Evolutionary conservation across 2,329 filamentous ascomycete genomes (phyloP).

Genomic region (Lasiodiplodia gonubiensis): DNA sequence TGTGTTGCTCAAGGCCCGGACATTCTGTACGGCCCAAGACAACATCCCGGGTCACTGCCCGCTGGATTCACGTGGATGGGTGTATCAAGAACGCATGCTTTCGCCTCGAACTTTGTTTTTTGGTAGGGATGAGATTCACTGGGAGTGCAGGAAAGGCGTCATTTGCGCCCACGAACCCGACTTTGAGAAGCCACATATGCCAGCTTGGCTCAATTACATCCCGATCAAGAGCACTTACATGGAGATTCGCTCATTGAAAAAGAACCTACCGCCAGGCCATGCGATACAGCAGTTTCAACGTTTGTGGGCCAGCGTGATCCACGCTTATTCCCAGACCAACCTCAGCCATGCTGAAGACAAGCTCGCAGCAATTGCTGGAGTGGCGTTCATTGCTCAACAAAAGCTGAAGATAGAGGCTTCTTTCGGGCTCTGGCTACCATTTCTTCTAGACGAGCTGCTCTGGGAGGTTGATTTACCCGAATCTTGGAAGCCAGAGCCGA

Average conservation of each 20-base stretch:
- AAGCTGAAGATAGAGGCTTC: neutral
- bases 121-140: neutral
- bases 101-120: neutral
- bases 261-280: rapidly evolving
- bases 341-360: neutral
- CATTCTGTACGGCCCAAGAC: neutral
- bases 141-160: neutral
- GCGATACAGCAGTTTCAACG: neutral
- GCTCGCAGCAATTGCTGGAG: neutral
- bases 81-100: neutral
- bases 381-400: neutral
- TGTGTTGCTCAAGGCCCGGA: neutral
- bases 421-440: neutral
- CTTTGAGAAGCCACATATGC: neutral
- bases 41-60: neutral
- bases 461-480: neutral
- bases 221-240: neutral
- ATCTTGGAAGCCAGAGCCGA: neutral
- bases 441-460: neutral
- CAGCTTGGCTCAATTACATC: neutral
- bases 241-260: neutral
- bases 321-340: neutral
- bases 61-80: neutral
- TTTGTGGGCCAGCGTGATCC: neutral
- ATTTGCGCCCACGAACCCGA: neutral